A percentile compares a stretch with the other conserved stretches of the same genome.
These are phyloP conservation scores for Arbutus unedo DNA, from an alignment of 148 eudicot genomes.

Conservation along the genomic window DNA sequence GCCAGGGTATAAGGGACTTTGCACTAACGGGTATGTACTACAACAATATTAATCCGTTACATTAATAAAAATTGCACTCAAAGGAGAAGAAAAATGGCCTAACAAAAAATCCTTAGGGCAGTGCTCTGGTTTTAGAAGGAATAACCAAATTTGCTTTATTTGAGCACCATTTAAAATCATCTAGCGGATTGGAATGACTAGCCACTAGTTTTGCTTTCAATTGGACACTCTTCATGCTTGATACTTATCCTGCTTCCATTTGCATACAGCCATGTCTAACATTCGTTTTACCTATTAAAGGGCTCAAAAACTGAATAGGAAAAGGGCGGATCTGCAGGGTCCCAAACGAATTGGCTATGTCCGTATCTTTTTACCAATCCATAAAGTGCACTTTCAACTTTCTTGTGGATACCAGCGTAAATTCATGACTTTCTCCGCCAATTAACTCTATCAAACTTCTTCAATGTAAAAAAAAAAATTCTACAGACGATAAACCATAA, in stretches of 20 bases:
- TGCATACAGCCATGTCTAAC: not conserved
- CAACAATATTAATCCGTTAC: not conserved
- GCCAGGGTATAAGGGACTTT: too few species aligned
- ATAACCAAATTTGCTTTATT: not conserved
- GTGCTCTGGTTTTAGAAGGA: not conserved
- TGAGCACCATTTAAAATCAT: not conserved
- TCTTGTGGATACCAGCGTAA: not conserved
- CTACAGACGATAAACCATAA: not conserved
- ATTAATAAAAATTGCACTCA: too few species aligned
- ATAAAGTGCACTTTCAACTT: not conserved
- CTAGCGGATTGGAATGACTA: not conserved
- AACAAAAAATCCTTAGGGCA: not conserved
- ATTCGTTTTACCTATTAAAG: not conserved
- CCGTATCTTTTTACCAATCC: not conserved
- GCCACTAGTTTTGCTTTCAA: not conserved
- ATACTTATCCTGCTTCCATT: not conserved
- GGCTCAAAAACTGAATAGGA: not conserved
- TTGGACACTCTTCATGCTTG: not conserved
- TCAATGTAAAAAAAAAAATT: not conserved
- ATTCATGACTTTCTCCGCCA: not conserved
- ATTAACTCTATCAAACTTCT: not conserved
- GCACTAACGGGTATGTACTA: not conserved
- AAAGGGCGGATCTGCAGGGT: not conserved
- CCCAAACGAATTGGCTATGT: not conserved
- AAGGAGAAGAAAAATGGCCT: not conserved